phyloP scores from a whole-genome alignment of 164 flowering plant genomes.

The Aristolochia californica region DNA sequence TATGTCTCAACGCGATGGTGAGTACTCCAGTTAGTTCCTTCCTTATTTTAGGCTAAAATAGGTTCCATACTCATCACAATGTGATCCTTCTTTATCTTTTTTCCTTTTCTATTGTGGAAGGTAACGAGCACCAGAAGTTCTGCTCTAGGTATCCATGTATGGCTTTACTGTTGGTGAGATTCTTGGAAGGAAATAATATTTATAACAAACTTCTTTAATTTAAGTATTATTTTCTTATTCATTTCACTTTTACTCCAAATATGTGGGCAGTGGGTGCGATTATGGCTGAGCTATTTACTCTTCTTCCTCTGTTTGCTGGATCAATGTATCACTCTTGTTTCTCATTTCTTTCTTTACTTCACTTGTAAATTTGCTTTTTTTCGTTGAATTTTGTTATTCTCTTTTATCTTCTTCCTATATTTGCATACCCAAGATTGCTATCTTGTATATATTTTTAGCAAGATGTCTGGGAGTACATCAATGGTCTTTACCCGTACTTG shows the following conservation, averaged over 20 bases:
- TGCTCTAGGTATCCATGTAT: constrained; percentile 70
- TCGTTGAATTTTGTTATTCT: background rate
- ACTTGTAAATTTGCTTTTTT: too few relatives aligned
- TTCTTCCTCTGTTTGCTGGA: constrained; percentile 90
- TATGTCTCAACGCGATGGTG: constrained; percentile 83
- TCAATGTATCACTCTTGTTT: constrained; percentile 35
- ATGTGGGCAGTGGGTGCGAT: constrained; percentile 99
- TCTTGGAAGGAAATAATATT: background rate
- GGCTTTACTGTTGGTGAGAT: constrained; percentile 82
- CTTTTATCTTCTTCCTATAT: background rate
- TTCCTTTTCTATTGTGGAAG: constrained; percentile 23
- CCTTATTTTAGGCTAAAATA: background rate
- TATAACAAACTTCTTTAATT: background rate
- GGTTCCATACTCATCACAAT: background rate
- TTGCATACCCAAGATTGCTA: constrained; percentile 53
- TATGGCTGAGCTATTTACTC: constrained; percentile 85
- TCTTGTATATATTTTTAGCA: constrained; percentile 62
- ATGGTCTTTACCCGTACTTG: constrained; percentile 95
- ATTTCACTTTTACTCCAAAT: constrained; percentile 27
- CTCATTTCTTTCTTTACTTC: background rate
- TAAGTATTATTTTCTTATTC: background rate
- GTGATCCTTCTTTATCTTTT: background rate
- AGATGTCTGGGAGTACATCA: constrained; percentile 55
- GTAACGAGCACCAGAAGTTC: constrained; percentile 98
- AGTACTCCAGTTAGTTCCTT: too few relatives aligned